Evolutionary conservation across 139 green algal genomes (phyloP), one percentile per base, ranked within the genome.

Genomic region (Axilococcus clingmanii): DNA sequence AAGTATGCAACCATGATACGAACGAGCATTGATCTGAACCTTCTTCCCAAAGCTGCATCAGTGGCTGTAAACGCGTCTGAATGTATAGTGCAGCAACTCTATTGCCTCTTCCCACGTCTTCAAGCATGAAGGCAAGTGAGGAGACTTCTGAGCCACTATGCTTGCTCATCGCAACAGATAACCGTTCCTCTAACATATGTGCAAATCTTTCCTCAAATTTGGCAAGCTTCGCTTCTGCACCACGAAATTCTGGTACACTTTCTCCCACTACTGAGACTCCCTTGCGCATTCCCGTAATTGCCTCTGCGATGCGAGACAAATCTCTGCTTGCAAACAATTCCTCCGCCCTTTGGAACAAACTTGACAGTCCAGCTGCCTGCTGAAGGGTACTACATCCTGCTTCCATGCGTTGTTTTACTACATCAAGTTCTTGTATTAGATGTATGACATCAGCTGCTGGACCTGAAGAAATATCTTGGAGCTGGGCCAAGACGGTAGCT

Each of bases 351-450:
- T 73, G 52, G 48, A 92, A 93, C 8, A 93, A 65, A 20, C 82
- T 73, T 5, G 81, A 82, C 33, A 96, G 71, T 29, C 89, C 86
- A 3, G 82, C 81, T 8, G 88, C 88, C 41, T 96, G 84, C 55
- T 84, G 74, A 12, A 96, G 68, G 6, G 84, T 95, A 63, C 50
- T 78, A 56, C 76, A 80, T 3, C 80, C 87, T 7, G 43, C 71
- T 68, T 94, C 80, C 81, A 94, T 89, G 58, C 80, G 76, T 8
- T 34, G 27, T 55, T 90, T 94, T 1, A 89, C 83, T 0, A 17
- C 50, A 47, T 92, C 79, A 6, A 95, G 48, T 20, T 72, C 29
- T 3, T 49, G 41, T 40, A 27, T 4, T n/a, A n/a, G n/a, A n/a
- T n/a, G n/a, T n/a, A n/a, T n/a, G n/a, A n/a, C n/a, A 59, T 51